Conservation (phyloP, 108 stramenopile species). For the Fistulifera solaris region DNA sequence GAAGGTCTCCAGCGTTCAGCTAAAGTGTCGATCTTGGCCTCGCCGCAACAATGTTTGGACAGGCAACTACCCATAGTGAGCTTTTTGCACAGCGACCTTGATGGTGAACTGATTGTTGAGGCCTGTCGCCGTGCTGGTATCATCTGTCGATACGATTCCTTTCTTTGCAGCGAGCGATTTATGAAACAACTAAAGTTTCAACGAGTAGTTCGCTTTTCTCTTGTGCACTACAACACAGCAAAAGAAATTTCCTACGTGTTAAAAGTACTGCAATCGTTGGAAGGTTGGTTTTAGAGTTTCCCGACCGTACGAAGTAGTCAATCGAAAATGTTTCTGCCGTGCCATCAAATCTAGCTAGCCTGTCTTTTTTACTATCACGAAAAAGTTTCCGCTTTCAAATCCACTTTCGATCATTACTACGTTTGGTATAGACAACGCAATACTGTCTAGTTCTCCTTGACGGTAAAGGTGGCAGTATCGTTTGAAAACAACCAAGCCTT, state of each 20-base stretch:
- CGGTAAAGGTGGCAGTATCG: conserved; percentile 97
- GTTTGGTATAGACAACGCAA: conserved; percentile 41
- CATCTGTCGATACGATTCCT: conserved; percentile 50
- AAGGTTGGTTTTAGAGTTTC: conserved; percentile 41
- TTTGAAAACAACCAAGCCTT: conserved; percentile 89
- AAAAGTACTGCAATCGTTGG: conserved; percentile 33
- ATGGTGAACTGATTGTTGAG: conserved; percentile 35
- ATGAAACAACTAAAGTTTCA: conserved; percentile 14
- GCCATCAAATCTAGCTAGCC: not conserved
- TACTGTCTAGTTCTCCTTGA: conserved; percentile 86
- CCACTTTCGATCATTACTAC: conserved; percentile 52
- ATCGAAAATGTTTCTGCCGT: no score
- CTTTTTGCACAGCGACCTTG: conserved; percentile 41
- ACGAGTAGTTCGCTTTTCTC: conserved; percentile 60
- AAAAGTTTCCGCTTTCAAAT: conserved; percentile 79
- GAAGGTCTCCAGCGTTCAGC: conserved; percentile 5
- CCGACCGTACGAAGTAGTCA: not conserved
- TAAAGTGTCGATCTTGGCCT: not conserved
- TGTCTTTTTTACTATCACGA: conserved; percentile 36
- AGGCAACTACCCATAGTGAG: conserved; percentile 50
- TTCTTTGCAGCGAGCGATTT: conserved; percentile 35
- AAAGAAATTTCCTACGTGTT: conserved; percentile 45
- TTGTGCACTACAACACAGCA: conserved; percentile 68
- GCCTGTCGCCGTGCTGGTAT: conserved; percentile 38
- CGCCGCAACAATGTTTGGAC: conserved; percentile 2